A percentile compares a stretch with the other conserved stretches of the same genome.
Conservation (phyloP, 2,329 filamentous ascomycete genomes). For the Clarireedia paspali region DNA sequence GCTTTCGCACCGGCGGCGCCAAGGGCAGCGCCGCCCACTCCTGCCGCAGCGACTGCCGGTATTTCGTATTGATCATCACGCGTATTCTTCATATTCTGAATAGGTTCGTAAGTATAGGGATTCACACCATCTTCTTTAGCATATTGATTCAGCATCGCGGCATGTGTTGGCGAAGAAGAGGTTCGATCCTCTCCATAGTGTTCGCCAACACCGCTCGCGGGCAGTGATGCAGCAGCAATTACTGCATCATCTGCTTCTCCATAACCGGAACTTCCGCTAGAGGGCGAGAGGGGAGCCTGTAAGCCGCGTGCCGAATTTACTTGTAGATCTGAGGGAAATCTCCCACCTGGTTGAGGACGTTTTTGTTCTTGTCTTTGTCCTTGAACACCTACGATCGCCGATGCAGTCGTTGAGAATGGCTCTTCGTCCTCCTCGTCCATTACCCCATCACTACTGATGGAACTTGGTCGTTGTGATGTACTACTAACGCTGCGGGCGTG, state of each 20-base stretch:
- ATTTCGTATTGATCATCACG: slow-evolving; percentile 4
- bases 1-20: slow-evolving; percentile 13
- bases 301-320: slow-evolving; percentile 71
- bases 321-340: slow-evolving; percentile 91
- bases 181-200: slow-evolving; percentile 24
- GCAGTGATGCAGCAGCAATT: slow-evolving; percentile 44
- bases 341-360: slow-evolving; percentile 85
- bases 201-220: slow-evolving; percentile 19
- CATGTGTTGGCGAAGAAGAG: slow-evolving; percentile 40
- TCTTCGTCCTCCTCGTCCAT: slow-evolving; percentile 68
- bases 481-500: slow-evolving; percentile 74
- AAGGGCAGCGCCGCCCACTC: slow-evolving; percentile 17
- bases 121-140: slow-evolving; percentile 49
- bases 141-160: slow-evolving; percentile 41
- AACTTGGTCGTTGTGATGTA: slow-evolving; percentile 49
- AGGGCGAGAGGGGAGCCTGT: slow-evolving; percentile 70
- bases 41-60: slow-evolving; percentile 14
- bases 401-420: slow-evolving; percentile 48
- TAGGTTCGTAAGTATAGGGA: slow-evolving; percentile 40
- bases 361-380: slow-evolving; percentile 47
- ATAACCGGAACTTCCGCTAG: slow-evolving; percentile 68
- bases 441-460: slow-evolving; percentile 66
- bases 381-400: slow-evolving; percentile 42
- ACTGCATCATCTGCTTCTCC: slow-evolving; percentile 42
- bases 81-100: slow-evolving; percentile 13